These are phyloP conservation scores for Saposhnikovia divaricata DNA, from an alignment of 129 eudicot species.

Conservation along the genomic window DNA sequence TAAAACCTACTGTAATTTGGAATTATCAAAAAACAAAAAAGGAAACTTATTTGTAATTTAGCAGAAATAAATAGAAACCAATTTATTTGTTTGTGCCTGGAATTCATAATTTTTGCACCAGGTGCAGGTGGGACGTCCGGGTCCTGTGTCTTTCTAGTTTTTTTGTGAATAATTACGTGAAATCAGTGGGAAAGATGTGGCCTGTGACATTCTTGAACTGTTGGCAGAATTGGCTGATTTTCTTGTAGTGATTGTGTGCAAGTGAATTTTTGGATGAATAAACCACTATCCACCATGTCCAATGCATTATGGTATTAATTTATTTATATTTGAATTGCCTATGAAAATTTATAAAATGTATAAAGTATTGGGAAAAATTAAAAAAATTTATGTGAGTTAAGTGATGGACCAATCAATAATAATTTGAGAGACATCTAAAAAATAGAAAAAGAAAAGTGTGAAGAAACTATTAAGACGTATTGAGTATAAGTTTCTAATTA, in stretches of 20 bases:
- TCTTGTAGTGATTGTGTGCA: conserved; percentile 23
- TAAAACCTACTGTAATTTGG: no score
- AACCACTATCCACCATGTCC: conserved; percentile 35
- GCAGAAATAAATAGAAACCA: not conserved
- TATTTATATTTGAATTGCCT: no score
- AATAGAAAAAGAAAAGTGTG: no score
- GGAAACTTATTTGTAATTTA: no score
- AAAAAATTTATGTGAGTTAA: no score
- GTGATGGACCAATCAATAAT: no score
- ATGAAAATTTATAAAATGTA: no score
- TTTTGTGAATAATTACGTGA: conserved; percentile 19
- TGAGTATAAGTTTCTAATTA: no score
- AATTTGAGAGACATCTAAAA: no score
- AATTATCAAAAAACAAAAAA: no score
- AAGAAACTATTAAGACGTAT: no score
- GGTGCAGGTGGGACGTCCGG: not conserved
- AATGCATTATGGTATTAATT: not conserved
- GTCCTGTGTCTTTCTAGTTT: not conserved
- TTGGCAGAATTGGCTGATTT: conserved; percentile 32
- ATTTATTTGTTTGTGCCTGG: not conserved
- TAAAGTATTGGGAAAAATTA: no score
- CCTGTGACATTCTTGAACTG: conserved; percentile 27
- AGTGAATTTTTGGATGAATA: conserved; percentile 35
- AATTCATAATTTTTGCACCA: not conserved
- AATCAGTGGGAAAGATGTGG: conserved; percentile 28